Evolutionary conservation across 805 yeast species (phyloP).

Genomic region (Jamesozyma jinghongensis): DNA sequence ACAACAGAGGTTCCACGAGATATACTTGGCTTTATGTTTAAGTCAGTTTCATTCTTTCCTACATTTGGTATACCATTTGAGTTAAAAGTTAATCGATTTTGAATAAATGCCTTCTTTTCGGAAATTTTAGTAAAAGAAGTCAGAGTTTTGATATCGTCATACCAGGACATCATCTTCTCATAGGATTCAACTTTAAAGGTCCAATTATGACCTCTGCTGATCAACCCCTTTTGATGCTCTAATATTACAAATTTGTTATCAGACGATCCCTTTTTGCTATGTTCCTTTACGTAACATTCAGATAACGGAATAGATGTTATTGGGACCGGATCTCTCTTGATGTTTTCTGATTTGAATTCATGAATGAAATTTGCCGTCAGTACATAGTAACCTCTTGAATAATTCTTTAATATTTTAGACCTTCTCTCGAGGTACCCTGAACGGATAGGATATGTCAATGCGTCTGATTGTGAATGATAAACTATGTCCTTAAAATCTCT

Average conservation of each 20-base stretch:
- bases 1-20: too few relatives aligned
- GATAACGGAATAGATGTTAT: constrained; percentile 71
- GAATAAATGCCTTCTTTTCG: constrained; percentile 42
- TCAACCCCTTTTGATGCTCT: constrained; percentile 62
- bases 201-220: constrained; percentile 79
- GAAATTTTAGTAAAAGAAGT: constrained; percentile 51
- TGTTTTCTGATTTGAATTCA: constrained; percentile 76
- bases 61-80: background rate
- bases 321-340: constrained; percentile 71
- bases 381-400: constrained; percentile 82
- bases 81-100: constrained; percentile 17
- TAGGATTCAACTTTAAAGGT: constrained; percentile 82
- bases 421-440: constrained; percentile 80
- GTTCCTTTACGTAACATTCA: constrained; percentile 73
- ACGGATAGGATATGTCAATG: constrained; percentile 56
- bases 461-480: constrained; percentile 60
- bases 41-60: too few relatives aligned
- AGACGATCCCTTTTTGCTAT: constrained; percentile 55
- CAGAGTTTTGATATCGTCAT: constrained; percentile 58
- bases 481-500: constrained; percentile 51
- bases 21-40: too few relatives aligned
- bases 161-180: constrained; percentile 75
- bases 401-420: constrained; percentile 85
- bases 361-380: constrained; percentile 80
- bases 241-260: constrained; percentile 70